Conservation (phyloP, 1,284 basidiomycete genomes). For the Sporisorium graminicola region DNA sequence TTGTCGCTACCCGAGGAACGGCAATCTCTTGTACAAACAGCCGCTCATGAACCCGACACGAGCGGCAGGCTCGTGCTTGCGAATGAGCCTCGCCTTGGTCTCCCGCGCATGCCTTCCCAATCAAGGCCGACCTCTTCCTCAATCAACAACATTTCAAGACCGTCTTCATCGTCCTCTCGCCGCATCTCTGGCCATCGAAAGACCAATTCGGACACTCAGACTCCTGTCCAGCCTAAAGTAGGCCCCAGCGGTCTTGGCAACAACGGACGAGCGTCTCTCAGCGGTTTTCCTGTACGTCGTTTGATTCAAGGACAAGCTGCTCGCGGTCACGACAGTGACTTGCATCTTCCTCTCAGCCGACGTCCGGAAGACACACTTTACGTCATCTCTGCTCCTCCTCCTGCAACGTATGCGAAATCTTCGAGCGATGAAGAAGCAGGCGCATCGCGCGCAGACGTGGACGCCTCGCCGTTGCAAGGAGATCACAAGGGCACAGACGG, state of each 20-base stretch:
- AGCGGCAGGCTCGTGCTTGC: slow-evolving; percentile 26
- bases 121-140: neutral
- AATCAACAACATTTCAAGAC: neutral
- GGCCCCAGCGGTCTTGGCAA: neutral
- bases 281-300: slow-evolving; percentile 6
- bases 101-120: slow-evolving; percentile 11
- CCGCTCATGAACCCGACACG: neutral
- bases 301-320: slow-evolving; percentile 9
- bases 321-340: slow-evolving; percentile 32
- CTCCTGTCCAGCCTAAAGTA: neutral
- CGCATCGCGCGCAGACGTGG: neutral
- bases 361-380: slow-evolving; percentile 48
- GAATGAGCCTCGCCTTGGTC: slow-evolving; percentile 41
- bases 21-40: neutral
- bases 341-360: slow-evolving; percentile 35
- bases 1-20: neutral
- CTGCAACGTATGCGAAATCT: slow-evolving; percentile 3
- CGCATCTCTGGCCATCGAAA: slow-evolving; percentile 28
- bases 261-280: slow-evolving; percentile 2
- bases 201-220: slow-evolving; percentile 27
- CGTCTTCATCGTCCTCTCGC: slow-evolving; percentile 1
- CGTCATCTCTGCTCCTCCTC: slow-evolving; percentile 44
- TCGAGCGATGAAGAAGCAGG: slow-evolving; percentile 26
- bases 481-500: neutral
- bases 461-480: neutral